Base-by-base conservation (phyloP, 441 rosid genomes). In the Euphorbia schlechtendalii region DNA sequence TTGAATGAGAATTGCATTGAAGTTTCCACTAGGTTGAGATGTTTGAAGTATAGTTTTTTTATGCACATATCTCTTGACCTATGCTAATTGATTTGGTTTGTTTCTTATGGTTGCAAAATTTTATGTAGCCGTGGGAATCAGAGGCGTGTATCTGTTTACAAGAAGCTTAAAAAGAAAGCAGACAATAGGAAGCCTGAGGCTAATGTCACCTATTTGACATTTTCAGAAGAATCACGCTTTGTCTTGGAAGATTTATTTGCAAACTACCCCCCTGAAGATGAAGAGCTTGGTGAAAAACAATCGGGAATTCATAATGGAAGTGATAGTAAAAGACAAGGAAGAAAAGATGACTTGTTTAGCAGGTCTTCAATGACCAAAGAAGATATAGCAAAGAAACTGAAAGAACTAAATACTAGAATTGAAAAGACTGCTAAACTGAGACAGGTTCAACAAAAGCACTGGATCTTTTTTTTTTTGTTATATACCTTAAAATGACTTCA, bases 191-290 rank as follows among this genome's bases (percentile, higher is more conserved):
- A 70, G 53, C 74, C n/a, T 49, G 72, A 73, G 43, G 82, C 74
- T 43, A 68, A 15, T 60, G 69, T 69, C 45, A 55, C 78, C 49
- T 54, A 45, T 45, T 72, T 88, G 67, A 73, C 77, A 6, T 87
- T 88, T 75, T 86, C 97, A 21, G 82, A 78, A 43, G 86, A 77
- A 61, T 65, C 95, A 60, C 77, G 80, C 60, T 52, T 60, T 68
- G 80, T 80, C 69, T 77, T 90, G 71, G 84, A 82, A 68, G 86
- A 93, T 32, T 78, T 93, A 60, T 93, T 90, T 79, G 56, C 77
- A 49, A 78, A 73, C 70, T 82, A 83, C 67, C 97, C 97, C 22
- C 98, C 97, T 51, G 89, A 78, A 48, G 92, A 88, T n/a, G 88
- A 74, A 69, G 84, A 81, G 59, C 67, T 77, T 36, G 78, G 64